Evolutionary conservation across 176 grass and related monocot genomes (phyloP), one percentile per base, ranked within the genome.

Genomic region (Chloris gayana): DNA sequence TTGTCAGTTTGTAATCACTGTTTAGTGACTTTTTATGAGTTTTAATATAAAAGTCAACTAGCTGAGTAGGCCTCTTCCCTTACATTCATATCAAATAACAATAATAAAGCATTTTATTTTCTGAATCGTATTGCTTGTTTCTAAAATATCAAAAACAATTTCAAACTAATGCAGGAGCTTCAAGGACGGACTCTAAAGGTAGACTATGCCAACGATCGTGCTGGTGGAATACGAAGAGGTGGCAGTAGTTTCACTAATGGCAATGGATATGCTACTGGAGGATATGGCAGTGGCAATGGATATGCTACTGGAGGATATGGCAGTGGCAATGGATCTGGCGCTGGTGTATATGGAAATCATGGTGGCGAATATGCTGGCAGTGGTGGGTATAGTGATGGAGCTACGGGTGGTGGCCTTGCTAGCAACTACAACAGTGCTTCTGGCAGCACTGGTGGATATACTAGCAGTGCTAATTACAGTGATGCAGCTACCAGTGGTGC

Each of bases 111-210:
- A 64, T 34, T 7, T 51, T 57, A n/a, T 74, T 69, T 84, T 32
- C 13, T 71, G 31, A 65, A 59, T 64, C 26, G 15, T 82, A 56
- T 61, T 75, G 35, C 17, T 57, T 44, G 29, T 32, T 63, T 79
- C 41, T 56, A 61, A 72, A 69, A 32, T 35, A 62, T 34, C 78
- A 15, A 46, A 69, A 69, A 80, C 22, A 42, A 45, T 87, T 72
- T 71, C 15, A 69, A 69, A 73, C 51, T 88, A 45, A 69, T 81
- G 33, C 77, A 98, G 95, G 90, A 93, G 15, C 92, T 98, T 77
- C 90, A 95, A 79, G 95, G 95, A 41, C 78, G 95, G 82, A 76
- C 64, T 50, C 15, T 98, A 79, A 89, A 80, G 78, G 95, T 98
- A 29, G 61, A 82, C 71, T 75, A 89, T 19, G 92, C 90, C 66